Base-by-base conservation (phyloP, 2,329 filamentous ascomycete species). In the Nemania bipapillata region DNA sequence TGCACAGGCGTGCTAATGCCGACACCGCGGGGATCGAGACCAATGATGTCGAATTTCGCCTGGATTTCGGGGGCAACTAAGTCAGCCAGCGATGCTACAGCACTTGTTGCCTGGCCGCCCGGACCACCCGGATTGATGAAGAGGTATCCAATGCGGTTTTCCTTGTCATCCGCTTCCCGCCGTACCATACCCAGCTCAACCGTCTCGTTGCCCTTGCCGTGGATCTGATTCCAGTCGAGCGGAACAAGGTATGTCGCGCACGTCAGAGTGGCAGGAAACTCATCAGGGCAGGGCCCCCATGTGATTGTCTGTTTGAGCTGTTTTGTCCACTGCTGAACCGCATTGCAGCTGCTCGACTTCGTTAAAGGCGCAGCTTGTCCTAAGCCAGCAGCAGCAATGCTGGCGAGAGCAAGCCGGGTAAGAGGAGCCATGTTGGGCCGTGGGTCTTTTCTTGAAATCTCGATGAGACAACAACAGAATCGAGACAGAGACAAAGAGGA, bases 51-150 rank as follows among this genome's bases (percentile, higher is more conserved):
- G 73, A 82, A 84, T 55, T 69, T 61, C 64, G 77, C 74, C 30
- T 74, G 65, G 26, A 80, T 72, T 35, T 70, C 70, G 22, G 74
- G 66, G 40, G 74, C 74, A 22, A 79, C 52, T 7, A 72, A 49
- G 7, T 24, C 60, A 6, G 63, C 69, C 6, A 76, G 4, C 4
- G 9, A 11, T 1, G 65, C 70, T 20, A 80, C 68, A 1, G 73
- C 45, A 4, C 61, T 63, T 5, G 77, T 71, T 24, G 77, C 79
- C n/a, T 74, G 71, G 0, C 69, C 77, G 12, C 81, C 81, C 1
- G 81, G 81, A 0, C 81, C 81, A 30, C 81, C 81, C 0, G 81
- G 81, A 69, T 84, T 84, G 65, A 82, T 71, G 68, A 83, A 79
- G 2, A 84, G 72, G 64, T 73, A 77, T 6, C 82, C 82, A 55